Evolutionary conservation across 129 eudicot genomes (phyloP).

Genomic region (Flaveria linearis): DNA sequence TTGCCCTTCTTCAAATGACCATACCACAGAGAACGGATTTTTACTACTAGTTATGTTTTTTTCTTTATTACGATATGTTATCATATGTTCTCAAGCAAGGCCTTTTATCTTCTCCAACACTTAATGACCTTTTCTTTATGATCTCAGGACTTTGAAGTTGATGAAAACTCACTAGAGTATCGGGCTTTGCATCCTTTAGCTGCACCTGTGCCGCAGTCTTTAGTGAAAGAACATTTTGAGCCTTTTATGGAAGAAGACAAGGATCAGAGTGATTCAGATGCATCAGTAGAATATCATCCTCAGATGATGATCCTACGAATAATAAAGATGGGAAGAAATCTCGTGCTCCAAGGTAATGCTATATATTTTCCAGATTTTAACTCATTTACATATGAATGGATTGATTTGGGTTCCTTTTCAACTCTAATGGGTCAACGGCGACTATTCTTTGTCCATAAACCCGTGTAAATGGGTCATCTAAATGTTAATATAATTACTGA

Average conservation of each 20-base stretch:
- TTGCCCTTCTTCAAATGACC: not conserved
- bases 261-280: slow-evolving; percentile 53
- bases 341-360: slow-evolving; percentile 61
- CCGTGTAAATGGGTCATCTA: no score
- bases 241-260: slow-evolving; percentile 49
- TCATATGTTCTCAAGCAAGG: not conserved
- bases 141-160: slow-evolving; percentile 76
- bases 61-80: not conserved
- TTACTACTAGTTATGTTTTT: not conserved
- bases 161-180: slow-evolving; percentile 75
- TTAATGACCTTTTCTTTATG: not conserved
- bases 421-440: no score
- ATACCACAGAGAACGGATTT: no score
- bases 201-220: slow-evolving; percentile 57
- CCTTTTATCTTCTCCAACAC: not conserved
- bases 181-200: slow-evolving; percentile 84
- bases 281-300: slow-evolving; percentile 41
- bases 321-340: slow-evolving; percentile 39
- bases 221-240: slow-evolving; percentile 87
- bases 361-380: not conserved
- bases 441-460: no score
- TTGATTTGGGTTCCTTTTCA: not conserved
- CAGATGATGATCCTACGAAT: slow-evolving; percentile 51
- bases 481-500: no score
- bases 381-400: not conserved